Conservation (phyloP, 176 grass and related monocot species). For the Carex pumila region DNA sequence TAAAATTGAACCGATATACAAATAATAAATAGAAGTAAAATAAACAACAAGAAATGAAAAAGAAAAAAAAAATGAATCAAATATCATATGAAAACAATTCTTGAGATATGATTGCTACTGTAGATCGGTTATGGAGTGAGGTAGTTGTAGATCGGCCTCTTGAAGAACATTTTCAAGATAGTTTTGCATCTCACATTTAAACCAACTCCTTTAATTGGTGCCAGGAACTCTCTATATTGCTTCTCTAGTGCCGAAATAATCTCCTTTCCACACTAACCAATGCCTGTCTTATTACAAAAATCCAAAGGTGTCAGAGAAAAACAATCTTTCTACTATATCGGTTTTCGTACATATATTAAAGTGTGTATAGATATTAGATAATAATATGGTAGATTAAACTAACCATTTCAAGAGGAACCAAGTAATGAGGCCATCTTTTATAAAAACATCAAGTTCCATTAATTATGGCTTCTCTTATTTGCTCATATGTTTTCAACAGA, state of each 20-base stretch:
- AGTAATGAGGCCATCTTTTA: slow-evolving; percentile 90
- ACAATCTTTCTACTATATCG: background rate
- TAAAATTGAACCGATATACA: no score
- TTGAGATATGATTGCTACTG: no score
- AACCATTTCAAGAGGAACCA: slow-evolving; percentile 80
- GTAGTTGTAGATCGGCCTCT: no score
- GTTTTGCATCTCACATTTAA: no score
- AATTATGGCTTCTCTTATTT: slow-evolving; percentile 80
- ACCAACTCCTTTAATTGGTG: slow-evolving; percentile 46
- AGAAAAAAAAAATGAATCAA: no score
- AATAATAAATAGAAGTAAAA: no score
- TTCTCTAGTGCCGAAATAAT: slow-evolving; percentile 74
- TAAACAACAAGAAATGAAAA: no score
- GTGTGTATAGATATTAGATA: background rate
- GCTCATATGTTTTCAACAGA: slow-evolving; percentile 77
- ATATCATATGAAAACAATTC: no score
- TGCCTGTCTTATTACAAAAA: slow-evolving; percentile 33
- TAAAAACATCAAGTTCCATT: slow-evolving; percentile 76
- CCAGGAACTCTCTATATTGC: slow-evolving; percentile 58
- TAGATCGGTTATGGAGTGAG: no score
- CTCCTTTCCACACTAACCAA: slow-evolving; percentile 83
- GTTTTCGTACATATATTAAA: background rate
- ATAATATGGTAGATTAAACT: background rate
- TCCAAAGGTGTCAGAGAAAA: background rate
- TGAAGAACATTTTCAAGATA: no score